These are phyloP conservation scores for Geum urbanum DNA, from an alignment of 306 rosid species.

Conservation along the genomic window DNA sequence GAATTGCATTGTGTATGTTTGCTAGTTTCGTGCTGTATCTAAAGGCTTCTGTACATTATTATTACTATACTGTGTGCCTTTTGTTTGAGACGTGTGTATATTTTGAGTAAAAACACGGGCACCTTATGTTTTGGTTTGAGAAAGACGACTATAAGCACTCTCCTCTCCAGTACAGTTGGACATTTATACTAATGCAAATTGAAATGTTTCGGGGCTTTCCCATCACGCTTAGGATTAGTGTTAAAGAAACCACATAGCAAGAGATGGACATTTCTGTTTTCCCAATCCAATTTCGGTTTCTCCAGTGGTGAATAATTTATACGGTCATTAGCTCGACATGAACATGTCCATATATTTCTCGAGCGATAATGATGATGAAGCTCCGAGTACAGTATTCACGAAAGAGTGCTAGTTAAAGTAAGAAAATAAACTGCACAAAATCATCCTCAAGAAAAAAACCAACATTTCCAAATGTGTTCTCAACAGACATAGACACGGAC, in stretches of 20 bases:
- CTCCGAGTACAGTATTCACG: conserved; percentile 10
- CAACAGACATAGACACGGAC: conserved; percentile 5
- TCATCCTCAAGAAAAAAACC: neutral
- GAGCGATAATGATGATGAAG: neutral
- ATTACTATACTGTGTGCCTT: conserved; percentile 23
- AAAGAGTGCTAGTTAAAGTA: neutral
- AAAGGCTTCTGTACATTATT: conserved; percentile 26
- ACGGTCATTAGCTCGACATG: neutral
- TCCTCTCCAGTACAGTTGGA: no score
- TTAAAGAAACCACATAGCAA: no score
- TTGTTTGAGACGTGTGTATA: conserved; percentile 25
- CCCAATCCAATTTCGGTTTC: neutral
- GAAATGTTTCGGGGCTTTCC: no score
- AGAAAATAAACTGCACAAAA: conserved; percentile 27
- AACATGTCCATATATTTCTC: neutral
- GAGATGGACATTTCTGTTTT: no score
- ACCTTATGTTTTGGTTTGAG: neutral
- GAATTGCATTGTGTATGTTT: conserved; percentile 27
- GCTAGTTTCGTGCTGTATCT: conserved; percentile 31
- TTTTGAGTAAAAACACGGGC: conserved; percentile 12
- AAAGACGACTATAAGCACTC: no score
- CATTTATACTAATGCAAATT: no score
- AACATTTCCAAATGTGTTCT: conserved; percentile 18
- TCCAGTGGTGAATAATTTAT: neutral
- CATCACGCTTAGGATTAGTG: no score